Evolutionary conservation across 139 green algal species (phyloP).

Genomic region (Tetradesmus lagerheimii): DNA sequence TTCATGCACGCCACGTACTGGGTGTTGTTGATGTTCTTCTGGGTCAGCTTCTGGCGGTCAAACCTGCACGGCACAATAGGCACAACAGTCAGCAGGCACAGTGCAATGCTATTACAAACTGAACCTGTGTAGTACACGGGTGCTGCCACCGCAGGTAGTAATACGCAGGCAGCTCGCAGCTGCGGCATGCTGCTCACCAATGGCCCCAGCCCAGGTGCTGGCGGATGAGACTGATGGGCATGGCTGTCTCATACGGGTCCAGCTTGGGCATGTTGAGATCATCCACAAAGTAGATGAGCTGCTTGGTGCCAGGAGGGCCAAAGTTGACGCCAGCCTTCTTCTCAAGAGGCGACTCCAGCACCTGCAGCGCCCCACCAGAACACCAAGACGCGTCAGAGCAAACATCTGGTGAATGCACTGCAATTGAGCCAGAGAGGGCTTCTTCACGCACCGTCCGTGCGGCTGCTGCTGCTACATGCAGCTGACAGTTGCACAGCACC

Average conservation of each 20-base stretch:
- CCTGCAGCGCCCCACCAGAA: constrained; percentile 46
- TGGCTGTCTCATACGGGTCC: constrained; percentile 92
- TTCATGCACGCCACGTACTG: constrained; percentile 94
- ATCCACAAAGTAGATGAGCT: constrained; percentile 94
- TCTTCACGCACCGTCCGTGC: too few species aligned
- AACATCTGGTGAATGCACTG: not conserved
- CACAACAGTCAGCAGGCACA: not conserved
- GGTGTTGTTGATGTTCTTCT: constrained; percentile 94
- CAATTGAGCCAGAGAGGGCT: too few species aligned
- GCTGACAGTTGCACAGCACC: too few species aligned
- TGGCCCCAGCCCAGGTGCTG: constrained; percentile 94
- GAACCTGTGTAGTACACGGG: not conserved
- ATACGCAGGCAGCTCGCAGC: not conserved
- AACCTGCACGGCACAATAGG: constrained; percentile 51
- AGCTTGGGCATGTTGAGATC: constrained; percentile 95
- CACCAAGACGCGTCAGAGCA: not conserved
- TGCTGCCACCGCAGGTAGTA: not conserved
- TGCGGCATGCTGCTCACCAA: constrained; percentile 58
- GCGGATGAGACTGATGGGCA: constrained; percentile 92
- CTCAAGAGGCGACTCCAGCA: constrained; percentile 90
- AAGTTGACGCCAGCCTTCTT: constrained; percentile 94
- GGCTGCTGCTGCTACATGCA: too few species aligned
- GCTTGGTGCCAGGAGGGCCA: constrained; percentile 86
- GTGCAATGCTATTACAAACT: too few species aligned
- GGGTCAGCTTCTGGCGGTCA: constrained; percentile 89